These are phyloP conservation scores for Aulographum hederae DNA, from an alignment of 2,329 filamentous ascomycete species.

Conservation along the genomic window DNA sequence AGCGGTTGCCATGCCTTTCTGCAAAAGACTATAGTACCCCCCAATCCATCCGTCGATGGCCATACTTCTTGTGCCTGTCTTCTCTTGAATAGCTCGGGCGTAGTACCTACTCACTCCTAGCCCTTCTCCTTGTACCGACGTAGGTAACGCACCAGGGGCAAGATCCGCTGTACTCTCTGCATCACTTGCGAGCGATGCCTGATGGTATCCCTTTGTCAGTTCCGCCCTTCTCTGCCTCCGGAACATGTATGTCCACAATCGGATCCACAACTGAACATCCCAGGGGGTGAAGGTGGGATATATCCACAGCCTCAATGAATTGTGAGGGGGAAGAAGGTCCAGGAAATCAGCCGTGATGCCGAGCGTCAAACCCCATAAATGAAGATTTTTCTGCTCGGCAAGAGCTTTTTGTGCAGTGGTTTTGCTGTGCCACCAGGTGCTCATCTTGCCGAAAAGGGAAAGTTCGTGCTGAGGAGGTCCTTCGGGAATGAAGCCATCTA, in stretches of 20 bases:
- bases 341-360: conserved; percentile 50
- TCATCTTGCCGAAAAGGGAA: conserved; percentile 1
- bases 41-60: conserved; percentile 30
- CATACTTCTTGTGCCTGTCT: conserved; percentile 18
- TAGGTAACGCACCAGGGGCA: conserved; percentile 26
- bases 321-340: conserved; percentile 45
- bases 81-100: conserved; percentile 8
- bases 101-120: conserved; percentile 23
- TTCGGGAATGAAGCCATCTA: conserved; percentile 27
- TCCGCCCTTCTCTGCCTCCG: background rate
- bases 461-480: conserved; percentile 3
- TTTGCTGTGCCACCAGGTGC: conserved; percentile 6
- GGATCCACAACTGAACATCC: conserved; percentile 40
- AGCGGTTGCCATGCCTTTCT: background rate
- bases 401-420: conserved; percentile 10
- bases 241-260: conserved; percentile 23
- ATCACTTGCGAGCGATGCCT: conserved; percentile 1
- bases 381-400: conserved; percentile 25
- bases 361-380: conserved; percentile 52
- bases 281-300: conserved; percentile 49
- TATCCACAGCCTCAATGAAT: conserved; percentile 40
- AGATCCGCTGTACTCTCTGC: conserved; percentile 15
- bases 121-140: too few species aligned
- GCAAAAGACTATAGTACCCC: conserved; percentile 32
- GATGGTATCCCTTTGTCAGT: background rate